A percentile compares a stretch with the other conserved stretches of the same genome.
These are phyloP conservation scores for Salix udensis DNA, from an alignment of 345 rosid genomes.

Conservation along the genomic window DNA sequence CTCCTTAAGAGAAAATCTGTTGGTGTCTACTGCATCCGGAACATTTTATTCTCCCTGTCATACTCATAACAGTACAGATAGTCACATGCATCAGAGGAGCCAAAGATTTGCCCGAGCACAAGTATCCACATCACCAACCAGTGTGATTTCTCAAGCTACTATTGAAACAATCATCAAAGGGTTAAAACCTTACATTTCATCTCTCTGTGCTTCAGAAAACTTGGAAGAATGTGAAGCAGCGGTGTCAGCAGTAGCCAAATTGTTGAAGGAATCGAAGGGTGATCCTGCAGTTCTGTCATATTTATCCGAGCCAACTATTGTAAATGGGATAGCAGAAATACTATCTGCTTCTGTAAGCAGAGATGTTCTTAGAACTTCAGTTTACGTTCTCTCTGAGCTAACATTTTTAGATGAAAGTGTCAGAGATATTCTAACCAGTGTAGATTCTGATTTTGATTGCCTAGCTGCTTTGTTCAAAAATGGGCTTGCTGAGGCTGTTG, in stretches of 20 bases:
- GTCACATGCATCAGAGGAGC: conserved; percentile 26
- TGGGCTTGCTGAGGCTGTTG: conserved; percentile 57
- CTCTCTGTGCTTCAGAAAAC: conserved; percentile 58
- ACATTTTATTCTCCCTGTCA: conserved; percentile 11
- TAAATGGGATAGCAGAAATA: conserved; percentile 57
- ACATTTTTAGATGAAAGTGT: conserved; percentile 39
- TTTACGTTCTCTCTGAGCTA: conserved; percentile 52
- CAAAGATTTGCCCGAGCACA: conserved; percentile 31
- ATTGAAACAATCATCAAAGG: conserved; percentile 45
- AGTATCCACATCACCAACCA: conserved; percentile 49
- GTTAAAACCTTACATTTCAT: conserved; percentile 44
- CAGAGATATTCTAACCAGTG: conserved; percentile 49
- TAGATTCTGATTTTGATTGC: conserved; percentile 59
- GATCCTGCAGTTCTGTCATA: conserved; percentile 50
- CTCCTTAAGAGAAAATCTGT: conserved; percentile 20
- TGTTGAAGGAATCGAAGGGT: conserved; percentile 56
- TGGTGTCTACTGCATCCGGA: conserved; percentile 22
- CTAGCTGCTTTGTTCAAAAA: conserved; percentile 55
- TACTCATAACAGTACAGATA: conserved; percentile 13
- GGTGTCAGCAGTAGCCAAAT: conserved; percentile 42
- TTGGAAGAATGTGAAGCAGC: conserved; percentile 61
- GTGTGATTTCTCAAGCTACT: conserved; percentile 59
- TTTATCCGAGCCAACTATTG: conserved; percentile 41
- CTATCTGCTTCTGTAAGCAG: conserved; percentile 52
- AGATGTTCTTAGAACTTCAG: conserved; percentile 44